phyloP scores from a whole-genome alignment of 2,329 filamentous ascomycete species.

The Colletotrichum somersetense region DNA sequence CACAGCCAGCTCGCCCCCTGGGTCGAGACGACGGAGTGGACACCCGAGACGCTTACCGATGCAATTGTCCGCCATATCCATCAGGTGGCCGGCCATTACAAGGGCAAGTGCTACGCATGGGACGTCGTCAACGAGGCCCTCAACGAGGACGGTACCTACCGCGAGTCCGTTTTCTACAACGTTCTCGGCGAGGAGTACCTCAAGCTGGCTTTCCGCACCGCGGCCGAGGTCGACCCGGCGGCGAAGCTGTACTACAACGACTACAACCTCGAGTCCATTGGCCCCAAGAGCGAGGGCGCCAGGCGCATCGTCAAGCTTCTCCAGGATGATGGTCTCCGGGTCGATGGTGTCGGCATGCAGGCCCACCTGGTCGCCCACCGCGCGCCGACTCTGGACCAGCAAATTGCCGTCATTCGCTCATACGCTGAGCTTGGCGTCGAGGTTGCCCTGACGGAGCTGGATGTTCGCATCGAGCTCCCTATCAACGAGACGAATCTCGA shows the following conservation, averaged over 20 bases:
- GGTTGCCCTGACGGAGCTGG: constrained; percentile 67
- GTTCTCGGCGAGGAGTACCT: constrained; percentile 70
- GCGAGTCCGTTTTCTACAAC: constrained; percentile 65
- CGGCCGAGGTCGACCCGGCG: constrained; percentile 64
- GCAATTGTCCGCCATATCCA: constrained; percentile 69
- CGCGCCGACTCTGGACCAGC: constrained; percentile 54
- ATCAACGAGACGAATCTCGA: constrained; percentile 47
- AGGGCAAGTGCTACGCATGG: constrained; percentile 72
- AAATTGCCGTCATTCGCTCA: constrained; percentile 55
- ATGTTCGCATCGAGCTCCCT: constrained; percentile 58
- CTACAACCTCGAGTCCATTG: constrained; percentile 71
- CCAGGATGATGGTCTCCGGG: constrained; percentile 63
- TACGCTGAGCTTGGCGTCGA: constrained; percentile 62
- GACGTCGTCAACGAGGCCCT: constrained; percentile 76
- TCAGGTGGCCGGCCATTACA: constrained; percentile 68
- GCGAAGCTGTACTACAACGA: constrained; percentile 70
- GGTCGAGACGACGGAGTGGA: constrained; percentile 60
- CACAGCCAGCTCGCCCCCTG: constrained; percentile 59
- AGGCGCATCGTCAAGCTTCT: constrained; percentile 60
- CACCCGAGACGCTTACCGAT: constrained; percentile 66
- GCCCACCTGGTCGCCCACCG: constrained; percentile 69
- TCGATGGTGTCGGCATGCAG: constrained; percentile 74
- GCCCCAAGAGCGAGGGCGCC: constrained; percentile 60
- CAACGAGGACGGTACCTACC: constrained; percentile 67
- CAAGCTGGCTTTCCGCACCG: constrained; percentile 68